Conservation (phyloP, 495 filamentous ascomycete genomes). For the Extremus antarcticus region DNA sequence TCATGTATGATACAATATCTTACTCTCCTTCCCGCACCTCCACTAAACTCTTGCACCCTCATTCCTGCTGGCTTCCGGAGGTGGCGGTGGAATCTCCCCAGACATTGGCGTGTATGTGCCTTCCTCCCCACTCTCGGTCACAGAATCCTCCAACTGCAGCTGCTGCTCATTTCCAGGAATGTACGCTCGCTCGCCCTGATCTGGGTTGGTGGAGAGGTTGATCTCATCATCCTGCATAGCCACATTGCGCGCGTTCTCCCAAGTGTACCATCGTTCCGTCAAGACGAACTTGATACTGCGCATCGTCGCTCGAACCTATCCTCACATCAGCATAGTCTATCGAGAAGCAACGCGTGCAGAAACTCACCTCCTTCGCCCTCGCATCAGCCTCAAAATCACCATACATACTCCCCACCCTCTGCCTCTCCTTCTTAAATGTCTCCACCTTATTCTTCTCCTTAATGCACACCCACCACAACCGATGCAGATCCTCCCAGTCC, state of each 20-base stretch:
- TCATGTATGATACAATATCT: background rate
- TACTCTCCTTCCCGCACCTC: too few species aligned
- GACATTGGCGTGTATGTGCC: background rate
- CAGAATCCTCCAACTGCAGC: background rate
- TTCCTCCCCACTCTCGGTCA: background rate
- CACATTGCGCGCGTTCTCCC: conserved; percentile 68
- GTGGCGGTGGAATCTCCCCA: background rate
- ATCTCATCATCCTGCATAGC: conserved; percentile 58
- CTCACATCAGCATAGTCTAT: background rate
- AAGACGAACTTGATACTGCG: conserved; percentile 69
- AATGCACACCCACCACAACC: conserved; percentile 87
- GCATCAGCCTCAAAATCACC: conserved; percentile 51
- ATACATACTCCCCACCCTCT: conserved; percentile 49
- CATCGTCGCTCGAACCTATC: conserved; percentile 57
- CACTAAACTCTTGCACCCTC: background rate
- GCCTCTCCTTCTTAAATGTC: conserved; percentile 59
- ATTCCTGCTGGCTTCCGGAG: background rate
- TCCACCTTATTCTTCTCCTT: conserved; percentile 85
- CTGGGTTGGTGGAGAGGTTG: conserved; percentile 27
- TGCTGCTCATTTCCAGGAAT: background rate
- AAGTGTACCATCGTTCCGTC: conserved; percentile 81
- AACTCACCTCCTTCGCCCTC: conserved; percentile 52
- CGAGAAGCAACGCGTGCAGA: background rate
- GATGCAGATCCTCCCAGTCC: conserved; percentile 87
- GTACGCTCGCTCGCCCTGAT: conserved; percentile 28